These are phyloP conservation scores for Micractinium sp. DNA, from an alignment of 139 green algal species.

Conservation along the genomic window DNA sequence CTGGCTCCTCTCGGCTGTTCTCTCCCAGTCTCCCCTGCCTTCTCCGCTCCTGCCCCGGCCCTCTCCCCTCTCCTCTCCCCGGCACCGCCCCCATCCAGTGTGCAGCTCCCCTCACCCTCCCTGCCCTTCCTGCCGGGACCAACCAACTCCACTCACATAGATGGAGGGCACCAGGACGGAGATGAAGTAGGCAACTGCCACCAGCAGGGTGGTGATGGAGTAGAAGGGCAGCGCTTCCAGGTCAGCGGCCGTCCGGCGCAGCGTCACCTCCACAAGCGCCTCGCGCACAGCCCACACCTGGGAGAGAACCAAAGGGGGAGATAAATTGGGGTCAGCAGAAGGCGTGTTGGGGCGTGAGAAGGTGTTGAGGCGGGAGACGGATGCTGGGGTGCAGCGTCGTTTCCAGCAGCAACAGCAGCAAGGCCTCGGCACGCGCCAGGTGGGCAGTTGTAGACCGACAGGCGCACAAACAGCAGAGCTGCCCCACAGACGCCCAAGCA, in stretches of 20 bases:
- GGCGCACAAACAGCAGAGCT: background rate
- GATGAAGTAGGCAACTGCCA: background rate
- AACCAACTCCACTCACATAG: too few species aligned
- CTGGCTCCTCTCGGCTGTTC: too few species aligned
- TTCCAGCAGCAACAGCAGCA: background rate
- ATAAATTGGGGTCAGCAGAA: background rate
- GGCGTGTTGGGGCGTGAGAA: background rate
- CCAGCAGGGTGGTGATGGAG: background rate
- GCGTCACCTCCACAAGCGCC: background rate
- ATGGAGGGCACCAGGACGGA: conserved; percentile 8
- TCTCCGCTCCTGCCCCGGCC: too few species aligned
- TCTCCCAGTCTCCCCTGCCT: too few species aligned
- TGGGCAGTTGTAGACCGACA: background rate
- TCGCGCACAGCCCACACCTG: conserved; percentile 22
- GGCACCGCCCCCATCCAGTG: too few species aligned
- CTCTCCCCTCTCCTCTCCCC: too few species aligned
- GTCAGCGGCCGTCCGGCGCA: background rate
- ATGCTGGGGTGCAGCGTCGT: background rate
- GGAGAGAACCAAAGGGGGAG: background rate
- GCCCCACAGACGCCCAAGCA: background rate
- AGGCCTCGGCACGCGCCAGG: too few species aligned
- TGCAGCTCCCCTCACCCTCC: too few species aligned
- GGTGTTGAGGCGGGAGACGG: background rate
- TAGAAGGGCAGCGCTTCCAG: background rate
- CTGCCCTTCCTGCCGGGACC: too few species aligned